Base-by-base conservation (phyloP, 208 protist species). In the Trypanosoma vivax region DNA sequence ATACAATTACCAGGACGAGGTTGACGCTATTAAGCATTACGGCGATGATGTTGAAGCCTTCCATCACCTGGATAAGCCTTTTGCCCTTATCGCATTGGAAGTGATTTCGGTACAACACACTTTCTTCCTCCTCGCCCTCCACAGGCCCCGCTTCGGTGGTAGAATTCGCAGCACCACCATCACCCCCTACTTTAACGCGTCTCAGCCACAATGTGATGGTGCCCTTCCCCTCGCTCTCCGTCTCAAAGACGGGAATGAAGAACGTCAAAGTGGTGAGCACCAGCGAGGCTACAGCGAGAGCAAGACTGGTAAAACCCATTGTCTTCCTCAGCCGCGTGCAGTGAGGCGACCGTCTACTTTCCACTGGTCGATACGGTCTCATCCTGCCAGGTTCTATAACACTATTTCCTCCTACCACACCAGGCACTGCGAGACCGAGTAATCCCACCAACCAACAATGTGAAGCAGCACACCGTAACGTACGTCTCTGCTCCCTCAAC, bases 1-100 rank as follows among this genome's bases (percentile, higher is more conserved):
- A 42, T 46, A 78, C 70, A 24, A 73, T 46, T 27, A 58, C 54
- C 39, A 84, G 34, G 14, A 77, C 33, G 16, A 84, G 35, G 48
- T 80, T 80, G 0, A 58, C 60, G 2, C 33, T 54, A 18, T 37
- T 52, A 2, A 80, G 60, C 27, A 78, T 65, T 46, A 54, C 67
- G 5, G 65, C 60, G 9, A 84, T 54, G 10, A 80, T 62, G 11
- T 65, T 47, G 4, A 73, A 40, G 27, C 73, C 77, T 47, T 84
- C 73, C 19, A 70, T 65, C 3, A 67, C 50, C 50, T 84, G 77
- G 50, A 80, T 80, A 31, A 64, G 47, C 31, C 64, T 58, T 38
- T 68, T 73, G 5, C 77, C 77, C 1, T 50, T 19, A 39, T 64
- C 48, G 60, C 73, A 81, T 10, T 48, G 45, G 27, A 85, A 85